A percentile compares a stretch with the other conserved stretches of the same genome.
Evolutionary conservation across 805 yeast species (phyloP).

Genomic region (Candida hungchunana): DNA sequence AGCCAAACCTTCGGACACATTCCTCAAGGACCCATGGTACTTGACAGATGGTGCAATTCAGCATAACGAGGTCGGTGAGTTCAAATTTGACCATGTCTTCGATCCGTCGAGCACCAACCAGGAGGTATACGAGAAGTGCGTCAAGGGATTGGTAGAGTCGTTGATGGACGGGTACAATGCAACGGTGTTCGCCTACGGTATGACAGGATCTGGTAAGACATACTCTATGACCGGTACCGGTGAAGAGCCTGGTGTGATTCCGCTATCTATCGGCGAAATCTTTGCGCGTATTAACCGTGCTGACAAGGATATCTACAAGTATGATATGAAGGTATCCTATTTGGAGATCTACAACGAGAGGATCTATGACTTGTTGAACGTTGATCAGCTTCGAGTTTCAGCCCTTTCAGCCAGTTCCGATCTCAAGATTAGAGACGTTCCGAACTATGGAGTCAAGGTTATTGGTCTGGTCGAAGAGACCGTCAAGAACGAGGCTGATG

Average conservation of each 20-base stretch:
- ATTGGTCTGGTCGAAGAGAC: slow-evolving; percentile 64
- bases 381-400: slow-evolving; percentile 15
- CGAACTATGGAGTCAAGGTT: slow-evolving; percentile 65
- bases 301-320: slow-evolving; percentile 29
- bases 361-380: slow-evolving; percentile 66
- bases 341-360: slow-evolving; percentile 93
- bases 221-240: slow-evolving; percentile 75
- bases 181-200: slow-evolving; percentile 94
- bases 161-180: slow-evolving; percentile 76
- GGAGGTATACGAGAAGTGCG: slow-evolving; percentile 57
- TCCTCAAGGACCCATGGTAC: slow-evolving; percentile 30
- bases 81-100: slow-evolving; percentile 77
- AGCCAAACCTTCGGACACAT: slow-evolving; percentile 55
- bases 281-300: slow-evolving; percentile 34
- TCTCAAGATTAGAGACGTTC: slow-evolving; percentile 74
- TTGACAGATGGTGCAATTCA: slow-evolving; percentile 38
- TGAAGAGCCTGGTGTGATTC: slow-evolving; percentile 72
- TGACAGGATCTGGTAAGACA: slow-evolving; percentile 95
- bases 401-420: slow-evolving; percentile 34
- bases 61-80: slow-evolving; percentile 57
- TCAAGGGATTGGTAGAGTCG: slow-evolving; percentile 47
- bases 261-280: slow-evolving; percentile 67
- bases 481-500: slow-evolving; percentile 54
- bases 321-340: slow-evolving; percentile 60
- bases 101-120: slow-evolving; percentile 48